These are phyloP conservation scores for Sclerospora graminicola DNA, from an alignment of 352 stramenopile species.

Conservation along the genomic window DNA sequence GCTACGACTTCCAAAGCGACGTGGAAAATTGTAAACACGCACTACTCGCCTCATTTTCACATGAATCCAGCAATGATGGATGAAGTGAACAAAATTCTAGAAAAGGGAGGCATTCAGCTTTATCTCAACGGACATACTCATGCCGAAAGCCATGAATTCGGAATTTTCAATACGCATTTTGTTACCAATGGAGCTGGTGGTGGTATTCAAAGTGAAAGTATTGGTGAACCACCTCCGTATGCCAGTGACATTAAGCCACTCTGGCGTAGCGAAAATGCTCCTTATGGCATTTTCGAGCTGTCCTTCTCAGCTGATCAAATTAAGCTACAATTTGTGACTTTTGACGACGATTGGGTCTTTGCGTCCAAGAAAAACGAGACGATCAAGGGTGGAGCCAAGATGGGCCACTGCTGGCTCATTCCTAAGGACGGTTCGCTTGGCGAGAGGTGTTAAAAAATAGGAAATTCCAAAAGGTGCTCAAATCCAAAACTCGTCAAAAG, in stretches of 20 bases:
- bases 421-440: no score
- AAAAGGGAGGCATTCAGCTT: slow-evolving; percentile 34
- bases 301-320: slow-evolving; percentile 49
- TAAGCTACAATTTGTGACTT: slow-evolving; percentile 55
- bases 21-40: slow-evolving; percentile 69
- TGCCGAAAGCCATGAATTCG: slow-evolving; percentile 60
- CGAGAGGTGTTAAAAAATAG: no score
- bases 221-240: slow-evolving; percentile 36
- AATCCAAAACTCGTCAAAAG: no score
- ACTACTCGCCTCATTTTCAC: slow-evolving; percentile 69
- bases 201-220: slow-evolving; percentile 66
- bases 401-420: no score
- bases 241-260: slow-evolving; percentile 33
- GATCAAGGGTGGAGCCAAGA: slow-evolving; percentile 33
- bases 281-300: slow-evolving; percentile 67
- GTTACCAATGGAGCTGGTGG: slow-evolving; percentile 61
- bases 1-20: slow-evolving; percentile 41
- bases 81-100: slow-evolving; percentile 46
- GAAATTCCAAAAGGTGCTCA: no score
- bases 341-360: slow-evolving; percentile 57
- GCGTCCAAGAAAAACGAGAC: slow-evolving; percentile 23
- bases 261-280: slow-evolving; percentile 42
- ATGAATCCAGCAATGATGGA: slow-evolving; percentile 58
- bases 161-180: slow-evolving; percentile 84
- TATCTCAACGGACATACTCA: slow-evolving; percentile 74